Evolutionary conservation across 176 grass and related monocot species (phyloP), one percentile per base, ranked within the genome.

Genomic region (Tillandsia leiboldiana): DNA sequence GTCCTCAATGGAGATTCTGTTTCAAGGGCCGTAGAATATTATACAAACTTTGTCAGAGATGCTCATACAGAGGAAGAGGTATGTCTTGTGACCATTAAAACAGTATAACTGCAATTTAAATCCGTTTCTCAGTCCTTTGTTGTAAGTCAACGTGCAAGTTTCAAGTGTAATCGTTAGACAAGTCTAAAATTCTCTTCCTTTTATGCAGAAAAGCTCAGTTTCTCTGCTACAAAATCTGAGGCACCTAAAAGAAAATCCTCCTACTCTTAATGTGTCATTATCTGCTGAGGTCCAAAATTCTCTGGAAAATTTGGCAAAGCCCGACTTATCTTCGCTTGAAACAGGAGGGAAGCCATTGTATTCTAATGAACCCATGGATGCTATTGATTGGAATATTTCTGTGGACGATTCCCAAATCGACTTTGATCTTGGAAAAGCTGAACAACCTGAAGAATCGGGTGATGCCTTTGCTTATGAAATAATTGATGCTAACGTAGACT

Each of bases 1-100:
- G 89, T 86, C 17, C 76, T 99, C 53, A 93, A 81, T 52, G 71
- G 87, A 62, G 89, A 93, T 81, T 51, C 65, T 56, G 73, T 93
- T 33, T 87, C 84, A 18, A 87, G 71, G 76, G 84, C 87, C 12
- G 73, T 90, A 9, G 89, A 86, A 26, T 87, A 88, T 63, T 99
- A 99, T 65, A 81, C 79, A 65, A 73, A 75, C 79, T 99, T 93
- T 69, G 79, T 90, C 12, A 90, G 70, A 79, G 89, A 93, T 27
- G 91, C 87, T 72, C 94, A 93, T 82, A 82, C 88, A 48, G 88
- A 96, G 67, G 82, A 96, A 84, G 90, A 89, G 88, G 92, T 96
- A 79, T 14, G 9, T 59, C 6, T 20, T 14, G 20, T 9, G 9
- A 17, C 9, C n/a, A 59, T 59, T 59, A 59, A 14, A 59, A 6